phyloP scores from a whole-genome alignment of 164 flowering plant genomes.

The Malania oleifera region DNA sequence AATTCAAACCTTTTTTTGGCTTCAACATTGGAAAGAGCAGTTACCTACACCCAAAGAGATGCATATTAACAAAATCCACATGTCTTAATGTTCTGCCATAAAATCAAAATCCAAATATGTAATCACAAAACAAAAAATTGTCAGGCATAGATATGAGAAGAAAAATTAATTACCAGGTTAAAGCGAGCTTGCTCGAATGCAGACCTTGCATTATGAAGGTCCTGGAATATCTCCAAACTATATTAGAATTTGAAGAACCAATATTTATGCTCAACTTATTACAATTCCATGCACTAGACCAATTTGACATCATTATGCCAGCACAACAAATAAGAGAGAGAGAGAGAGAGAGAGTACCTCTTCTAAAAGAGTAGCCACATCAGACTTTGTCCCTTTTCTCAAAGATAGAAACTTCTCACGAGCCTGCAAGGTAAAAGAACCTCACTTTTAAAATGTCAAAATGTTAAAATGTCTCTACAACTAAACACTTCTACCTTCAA shows the following conservation, averaged over 20 bases:
- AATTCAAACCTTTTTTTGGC: conserved; percentile 96
- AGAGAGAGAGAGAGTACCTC: conserved; percentile 40
- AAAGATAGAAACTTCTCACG: conserved; percentile 67
- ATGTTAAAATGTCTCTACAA: no score
- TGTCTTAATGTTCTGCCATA: no score
- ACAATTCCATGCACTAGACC: neutral
- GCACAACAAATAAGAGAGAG: conserved; percentile 10
- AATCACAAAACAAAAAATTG: neutral
- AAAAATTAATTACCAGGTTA: conserved; percentile 53
- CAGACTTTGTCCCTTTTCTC: conserved; percentile 55
- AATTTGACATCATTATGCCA: conserved; percentile 14
- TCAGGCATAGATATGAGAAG: neutral
- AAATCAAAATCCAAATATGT: neutral
- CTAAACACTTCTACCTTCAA: no score
- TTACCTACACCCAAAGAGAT: conserved; percentile 40
- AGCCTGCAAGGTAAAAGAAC: conserved; percentile 31
- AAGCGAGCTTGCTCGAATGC: conserved; percentile 96
- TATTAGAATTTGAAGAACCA: conserved; percentile 25
- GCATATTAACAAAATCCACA: neutral
- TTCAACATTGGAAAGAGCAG: conserved; percentile 84
- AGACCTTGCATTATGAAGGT: conserved; percentile 84
- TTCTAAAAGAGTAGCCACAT: conserved; percentile 46
- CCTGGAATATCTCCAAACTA: conserved; percentile 64
- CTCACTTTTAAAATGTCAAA: no score
- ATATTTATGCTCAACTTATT: neutral